Evolutionary conservation across 1,284 basidiomycete genomes (phyloP).

Genomic region (Athelia sp.): DNA sequence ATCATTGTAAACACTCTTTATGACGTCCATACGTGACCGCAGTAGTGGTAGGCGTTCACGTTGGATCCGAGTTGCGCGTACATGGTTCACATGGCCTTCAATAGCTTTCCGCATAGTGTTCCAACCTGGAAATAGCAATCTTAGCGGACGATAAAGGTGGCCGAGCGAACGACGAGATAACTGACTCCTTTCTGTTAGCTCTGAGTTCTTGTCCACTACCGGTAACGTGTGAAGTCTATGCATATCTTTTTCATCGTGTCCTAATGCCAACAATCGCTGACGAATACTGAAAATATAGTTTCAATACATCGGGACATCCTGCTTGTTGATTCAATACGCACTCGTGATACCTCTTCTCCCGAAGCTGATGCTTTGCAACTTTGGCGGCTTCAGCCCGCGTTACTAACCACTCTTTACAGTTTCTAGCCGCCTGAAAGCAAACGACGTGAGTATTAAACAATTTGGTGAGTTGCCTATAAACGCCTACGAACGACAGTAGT

Average conservation of each 20-base stretch:
- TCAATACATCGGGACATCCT: too few relatives aligned
- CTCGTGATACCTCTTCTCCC: background rate
- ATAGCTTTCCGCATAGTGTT: conserved; percentile 3
- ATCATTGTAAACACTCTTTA: conserved; percentile 14
- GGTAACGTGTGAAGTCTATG: conserved; percentile 8
- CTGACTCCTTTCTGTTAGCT: background rate
- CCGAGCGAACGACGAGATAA: background rate
- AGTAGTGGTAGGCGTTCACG: background rate
- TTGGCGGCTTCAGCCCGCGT: background rate
- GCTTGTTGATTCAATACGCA: too few relatives aligned
- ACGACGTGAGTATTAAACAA: background rate
- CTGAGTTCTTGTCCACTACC: background rate
- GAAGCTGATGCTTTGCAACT: background rate
- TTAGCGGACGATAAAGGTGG: background rate
- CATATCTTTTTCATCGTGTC: background rate
- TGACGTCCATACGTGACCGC: conserved; percentile 6
- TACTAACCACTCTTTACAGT: background rate
- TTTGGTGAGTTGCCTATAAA: background rate
- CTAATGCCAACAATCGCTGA: background rate
- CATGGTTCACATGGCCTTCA: background rate
- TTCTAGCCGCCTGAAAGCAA: background rate
- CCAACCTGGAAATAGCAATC: conserved; percentile 1
- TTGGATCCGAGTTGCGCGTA: background rate
- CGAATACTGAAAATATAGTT: background rate
- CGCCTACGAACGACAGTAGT: conserved; percentile 7